Evolutionary conservation across 129 eudicot species (phyloP), one percentile per base, ranked within the genome.

Genomic region (Ambrosia trifida): DNA sequence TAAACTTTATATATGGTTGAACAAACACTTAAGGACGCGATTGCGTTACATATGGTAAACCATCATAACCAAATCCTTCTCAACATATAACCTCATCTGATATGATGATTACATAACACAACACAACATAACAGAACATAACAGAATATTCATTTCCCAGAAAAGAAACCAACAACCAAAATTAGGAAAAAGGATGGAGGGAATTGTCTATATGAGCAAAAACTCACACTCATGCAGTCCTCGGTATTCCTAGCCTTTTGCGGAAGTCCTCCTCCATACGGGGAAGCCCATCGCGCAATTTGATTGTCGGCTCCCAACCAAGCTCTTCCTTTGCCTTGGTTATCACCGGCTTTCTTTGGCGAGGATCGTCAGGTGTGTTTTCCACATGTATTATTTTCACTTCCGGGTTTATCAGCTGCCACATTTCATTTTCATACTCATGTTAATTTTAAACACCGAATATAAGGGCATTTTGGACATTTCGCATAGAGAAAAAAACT

Each of bases 241-340:
- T 85, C 0, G 76, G 66, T 38, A 85, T 85, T 41, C 83, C 87
- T 32, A 90, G 97, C 89, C 97, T 87, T 78, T 83, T 75, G 44
- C 95, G 94, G 78, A 90, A 90, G 72, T 90, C 94, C 10, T 83
- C 90, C 84, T 90, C 97, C 97, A 90, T 90, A 65, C 82, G 95
- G 1, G 95, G 91, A 66, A 90, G 87, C 28, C 97, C 97, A 1
- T 90, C 97, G 6, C 87, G 86, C 78, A 90, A 58, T 61, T 76
- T 85, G 53, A 87, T 51, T 72, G 85, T 90, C 2, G 97, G 97
- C 69, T 90, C 97, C 97, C 97, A 90, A 19, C 87, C 97, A 7
- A 90, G 68, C 61, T 82, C 69, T 77, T 91, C 97, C 71, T 84
- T 85, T 38, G 97, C 96, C 79, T 85, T 88, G 3, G 90, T 83